Evolutionary conservation across 176 grass and related monocot genomes (phyloP), one percentile per base, ranked within the genome.

Genomic region (Aegilops tauschii): DNA sequence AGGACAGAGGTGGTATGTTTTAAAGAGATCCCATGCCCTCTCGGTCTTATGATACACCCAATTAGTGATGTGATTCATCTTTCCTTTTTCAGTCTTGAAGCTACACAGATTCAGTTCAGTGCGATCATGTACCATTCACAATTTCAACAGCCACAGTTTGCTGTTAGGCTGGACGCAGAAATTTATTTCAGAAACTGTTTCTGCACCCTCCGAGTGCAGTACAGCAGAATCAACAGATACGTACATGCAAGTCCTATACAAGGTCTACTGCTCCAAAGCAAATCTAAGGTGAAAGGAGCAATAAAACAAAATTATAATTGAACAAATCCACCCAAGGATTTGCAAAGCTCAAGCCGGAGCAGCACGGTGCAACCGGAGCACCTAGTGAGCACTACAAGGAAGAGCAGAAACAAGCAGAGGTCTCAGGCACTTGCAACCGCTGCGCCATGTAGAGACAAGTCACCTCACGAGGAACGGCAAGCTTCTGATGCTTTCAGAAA

Each of bases 291-390:
- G 1, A 27, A 78, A 42, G 17, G 34, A 76, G 59, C 34, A 61
- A 2, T 1, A 67, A 1, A 84, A 61, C 7, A 61, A 69, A 80
- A 17, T 0, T 31, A 80, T 31, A 23, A 13, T 37, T 37, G 61
- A 80, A 80, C 81, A 76, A 52, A 91, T 71, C 89, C 28, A 76
- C 47, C 85, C 37, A 77, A 69, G 85, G 85, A 88, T 88, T 40
- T 85, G 37, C 61, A 23, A 84, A 68, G 78, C 76, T 44, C 67
- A 39, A 69, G 29, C 28, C 3, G 28, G 68, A 30, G 79, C 61
- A 69, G 27, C 25, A 0, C 31, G 36, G 62, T 27, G 54, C 44
- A 83, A 83, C 31, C 36, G 77, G 32, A 73, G 32, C 67, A 73
- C 84, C 81, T 84, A 84, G 32, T 47, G 56, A 84, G 79, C 67